A percentile compares a stretch with the other conserved stretches of the same genome.
These are phyloP conservation scores for Camelina sativa DNA, from an alignment of 345 rosid species.

Conservation along the genomic window DNA sequence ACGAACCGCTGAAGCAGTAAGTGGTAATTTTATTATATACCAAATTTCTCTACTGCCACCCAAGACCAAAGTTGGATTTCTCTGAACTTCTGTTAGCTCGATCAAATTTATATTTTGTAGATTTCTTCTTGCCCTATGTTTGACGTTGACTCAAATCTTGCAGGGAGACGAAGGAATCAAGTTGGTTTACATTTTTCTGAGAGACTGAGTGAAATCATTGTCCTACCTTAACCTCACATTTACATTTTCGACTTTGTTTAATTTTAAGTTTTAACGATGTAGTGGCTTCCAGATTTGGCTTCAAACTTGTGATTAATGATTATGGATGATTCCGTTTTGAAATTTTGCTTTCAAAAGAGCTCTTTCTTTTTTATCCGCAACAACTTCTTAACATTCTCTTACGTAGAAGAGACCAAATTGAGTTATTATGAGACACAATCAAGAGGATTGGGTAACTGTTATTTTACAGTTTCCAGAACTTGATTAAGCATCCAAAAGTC, in stretches of 20 bases:
- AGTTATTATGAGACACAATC: too few relatives aligned
- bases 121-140: too few relatives aligned
- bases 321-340: constrained; percentile 15
- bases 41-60: not conserved
- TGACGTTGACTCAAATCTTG: too few relatives aligned
- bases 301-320: too few relatives aligned
- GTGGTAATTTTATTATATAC: constrained; percentile 52
- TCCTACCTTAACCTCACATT: constrained; percentile 1
- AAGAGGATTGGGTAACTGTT: not conserved
- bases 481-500: too few relatives aligned
- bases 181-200: too few relatives aligned
- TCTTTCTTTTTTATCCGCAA: not conserved
- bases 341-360: not conserved
- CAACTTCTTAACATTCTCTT: not conserved
- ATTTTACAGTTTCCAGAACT: too few relatives aligned
- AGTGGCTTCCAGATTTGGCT: too few relatives aligned
- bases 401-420: too few relatives aligned
- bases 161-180: too few relatives aligned
- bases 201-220: not conserved
- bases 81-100: not conserved
- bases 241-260: constrained; percentile 1
- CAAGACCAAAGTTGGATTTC: too few relatives aligned
- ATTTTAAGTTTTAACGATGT: too few relatives aligned
- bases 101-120: not conserved
- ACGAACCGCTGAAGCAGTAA: constrained; percentile 98